Evolutionary conservation across 305 asterid genomes (phyloP).

Genomic region (Fraxinus nigra): DNA sequence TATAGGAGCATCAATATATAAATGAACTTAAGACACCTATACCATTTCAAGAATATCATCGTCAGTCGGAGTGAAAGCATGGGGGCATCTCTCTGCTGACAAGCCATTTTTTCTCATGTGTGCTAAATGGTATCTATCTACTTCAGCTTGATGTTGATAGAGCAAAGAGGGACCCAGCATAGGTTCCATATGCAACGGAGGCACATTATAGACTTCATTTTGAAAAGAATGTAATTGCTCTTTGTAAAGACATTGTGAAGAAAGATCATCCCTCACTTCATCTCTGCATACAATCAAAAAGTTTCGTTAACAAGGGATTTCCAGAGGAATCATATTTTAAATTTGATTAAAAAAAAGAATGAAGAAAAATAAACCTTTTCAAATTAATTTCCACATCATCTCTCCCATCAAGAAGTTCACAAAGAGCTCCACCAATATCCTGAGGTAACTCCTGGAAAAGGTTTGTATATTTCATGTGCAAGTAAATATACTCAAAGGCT

Average conservation of each 20-base stretch:
- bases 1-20: constrained; percentile 17
- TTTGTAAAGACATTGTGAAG: constrained; percentile 37
- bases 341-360: background rate
- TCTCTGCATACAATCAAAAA: constrained; percentile 50
- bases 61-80: constrained; percentile 61
- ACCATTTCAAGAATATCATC: constrained; percentile 93
- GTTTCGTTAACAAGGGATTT: background rate
- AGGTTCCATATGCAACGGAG: constrained; percentile 22
- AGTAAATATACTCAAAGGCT: constrained; percentile 21
- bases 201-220: constrained; percentile 10
- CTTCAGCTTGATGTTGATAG: constrained; percentile 65
- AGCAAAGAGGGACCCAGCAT: constrained; percentile 38
- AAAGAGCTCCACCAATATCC: constrained; percentile 89
- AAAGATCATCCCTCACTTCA: constrained; percentile 40
- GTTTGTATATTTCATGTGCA: constrained; percentile 18
- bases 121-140: constrained; percentile 53
- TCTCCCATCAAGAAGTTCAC: constrained; percentile 81
- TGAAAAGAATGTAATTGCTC: constrained; percentile 45
- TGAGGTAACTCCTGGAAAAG: constrained; percentile 77
- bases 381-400: constrained; percentile 42
- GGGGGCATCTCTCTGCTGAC: constrained; percentile 53
- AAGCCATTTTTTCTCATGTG: constrained; percentile 40
- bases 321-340: constrained; percentile 1
- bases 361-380: constrained; percentile 42
- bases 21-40: constrained; percentile 32